Percentiles rank a stretch among this genome's conserved stretches.
These are phyloP conservation scores for Coprinopsis cinerea DNA, from an alignment of 768 basidiomycete species.

Conservation along the genomic window DNA sequence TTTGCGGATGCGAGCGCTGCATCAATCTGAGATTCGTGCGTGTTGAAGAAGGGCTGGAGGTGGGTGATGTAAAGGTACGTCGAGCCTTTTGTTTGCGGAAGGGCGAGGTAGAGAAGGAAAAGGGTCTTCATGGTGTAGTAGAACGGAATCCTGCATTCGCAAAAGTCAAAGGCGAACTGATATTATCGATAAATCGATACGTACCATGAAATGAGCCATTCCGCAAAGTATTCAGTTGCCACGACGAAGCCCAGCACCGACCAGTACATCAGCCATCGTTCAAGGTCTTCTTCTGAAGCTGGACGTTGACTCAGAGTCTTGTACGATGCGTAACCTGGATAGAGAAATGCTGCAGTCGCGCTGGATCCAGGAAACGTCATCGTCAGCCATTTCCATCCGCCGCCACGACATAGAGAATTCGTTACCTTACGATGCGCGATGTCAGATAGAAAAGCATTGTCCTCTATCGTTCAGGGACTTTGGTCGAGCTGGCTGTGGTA, in stretches of 20 bases:
- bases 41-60: slow-evolving; percentile 76
- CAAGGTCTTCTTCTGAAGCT: slow-evolving; percentile 76
- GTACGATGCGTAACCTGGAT: slow-evolving; percentile 95
- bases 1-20: slow-evolving; percentile 64
- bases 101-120: slow-evolving; percentile 84
- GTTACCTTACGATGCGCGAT: slow-evolving; percentile 44
- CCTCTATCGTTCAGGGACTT: too few species aligned
- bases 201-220: slow-evolving; percentile 86
- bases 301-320: slow-evolving; percentile 87
- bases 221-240: slow-evolving; percentile 75
- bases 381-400: background rate
- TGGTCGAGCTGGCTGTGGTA: too few species aligned
- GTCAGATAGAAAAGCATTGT: slow-evolving; percentile 46
- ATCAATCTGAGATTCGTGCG: slow-evolving; percentile 85
- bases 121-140: slow-evolving; percentile 78
- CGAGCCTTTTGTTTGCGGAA: slow-evolving; percentile 86
- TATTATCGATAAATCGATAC: slow-evolving; percentile 21
- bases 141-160: slow-evolving; percentile 69
- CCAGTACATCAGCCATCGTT: slow-evolving; percentile 98
- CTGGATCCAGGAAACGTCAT: slow-evolving; percentile 25
- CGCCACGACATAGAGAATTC: too few species aligned
- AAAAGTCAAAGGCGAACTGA: background rate
- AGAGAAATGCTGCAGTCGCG: slow-evolving; percentile 74
- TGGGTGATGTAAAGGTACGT: slow-evolving; percentile 77
- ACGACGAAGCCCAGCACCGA: slow-evolving; percentile 81